phyloP scores from a whole-genome alignment of 2,329 filamentous ascomycete species.

The Cladophialophora exuberans region DNA sequence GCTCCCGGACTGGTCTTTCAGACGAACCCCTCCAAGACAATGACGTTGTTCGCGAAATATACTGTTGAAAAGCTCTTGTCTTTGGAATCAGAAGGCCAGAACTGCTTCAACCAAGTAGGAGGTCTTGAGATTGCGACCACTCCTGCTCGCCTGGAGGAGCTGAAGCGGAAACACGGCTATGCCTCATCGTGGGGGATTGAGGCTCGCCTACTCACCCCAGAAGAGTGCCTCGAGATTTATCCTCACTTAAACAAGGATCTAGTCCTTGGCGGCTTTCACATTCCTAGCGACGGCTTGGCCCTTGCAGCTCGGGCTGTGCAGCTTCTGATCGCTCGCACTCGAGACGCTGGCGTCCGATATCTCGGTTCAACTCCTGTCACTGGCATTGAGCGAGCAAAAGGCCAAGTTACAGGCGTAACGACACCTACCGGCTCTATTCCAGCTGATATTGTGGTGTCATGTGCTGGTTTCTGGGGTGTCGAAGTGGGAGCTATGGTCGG shows the following conservation, averaged over 20 bases:
- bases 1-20: conserved; percentile 68
- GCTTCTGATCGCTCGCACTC: conserved; percentile 62
- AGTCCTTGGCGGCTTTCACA: conserved; percentile 62
- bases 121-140: conserved; percentile 67
- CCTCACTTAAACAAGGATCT: conserved; percentile 58
- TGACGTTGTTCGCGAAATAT: conserved; percentile 64
- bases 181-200: conserved; percentile 65
- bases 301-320: conserved; percentile 65
- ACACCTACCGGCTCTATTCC: conserved; percentile 55
- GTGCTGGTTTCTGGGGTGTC: conserved; percentile 69
- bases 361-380: conserved; percentile 61
- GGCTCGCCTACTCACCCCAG: conserved; percentile 53
- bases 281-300: conserved; percentile 64
- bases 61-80: conserved; percentile 64
- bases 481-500: conserved; percentile 66
- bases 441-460: conserved; percentile 65
- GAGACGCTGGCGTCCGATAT: conserved; percentile 62
- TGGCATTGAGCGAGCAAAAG: conserved; percentile 55
- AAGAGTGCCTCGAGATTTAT: conserved; percentile 59
- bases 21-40: conserved; percentile 50
- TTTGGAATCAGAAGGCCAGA: conserved; percentile 52
- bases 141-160: conserved; percentile 59
- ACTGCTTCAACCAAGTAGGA: conserved; percentile 64
- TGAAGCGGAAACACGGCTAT: conserved; percentile 66
- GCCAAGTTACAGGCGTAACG: conserved; percentile 59